Conservation (phyloP, 129 eudicot genomes). For the Smallanthus sonchifolius region DNA sequence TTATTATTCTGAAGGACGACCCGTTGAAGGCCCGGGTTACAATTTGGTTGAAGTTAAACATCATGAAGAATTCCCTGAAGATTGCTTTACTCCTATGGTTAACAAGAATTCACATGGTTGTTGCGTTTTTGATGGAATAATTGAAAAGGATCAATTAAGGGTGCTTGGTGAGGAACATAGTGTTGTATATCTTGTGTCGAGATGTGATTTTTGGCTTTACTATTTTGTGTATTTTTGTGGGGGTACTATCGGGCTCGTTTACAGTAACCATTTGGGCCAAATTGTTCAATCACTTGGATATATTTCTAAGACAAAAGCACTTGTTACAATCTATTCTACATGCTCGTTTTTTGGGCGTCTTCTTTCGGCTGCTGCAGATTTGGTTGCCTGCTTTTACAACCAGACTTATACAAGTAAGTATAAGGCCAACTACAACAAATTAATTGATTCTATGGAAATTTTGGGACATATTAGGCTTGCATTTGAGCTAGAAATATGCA, state of each 20-base stretch:
- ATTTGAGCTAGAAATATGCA: background rate
- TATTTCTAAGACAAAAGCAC: slow-evolving; percentile 25
- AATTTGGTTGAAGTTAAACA: slow-evolving; percentile 25
- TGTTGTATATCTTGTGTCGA: slow-evolving; percentile 26
- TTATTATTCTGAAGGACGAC: slow-evolving; percentile 14
- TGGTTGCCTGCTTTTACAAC: slow-evolving; percentile 28
- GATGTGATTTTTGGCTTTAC: slow-evolving; percentile 61
- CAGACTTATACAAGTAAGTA: slow-evolving; percentile 43
- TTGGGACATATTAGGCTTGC: background rate
- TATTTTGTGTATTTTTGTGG: slow-evolving; percentile 53
- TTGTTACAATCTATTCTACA: slow-evolving; percentile 56
- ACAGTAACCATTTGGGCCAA: slow-evolving; percentile 58
- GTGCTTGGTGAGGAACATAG: slow-evolving; percentile 57
- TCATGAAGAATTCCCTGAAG: slow-evolving; percentile 28
- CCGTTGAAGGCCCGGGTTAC: slow-evolving; percentile 34
- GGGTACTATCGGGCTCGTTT: slow-evolving; percentile 60
- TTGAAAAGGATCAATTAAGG: slow-evolving; percentile 26
- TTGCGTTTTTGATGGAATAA: background rate
- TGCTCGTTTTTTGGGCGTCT: slow-evolving; percentile 76
- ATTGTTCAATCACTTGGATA: slow-evolving; percentile 51
- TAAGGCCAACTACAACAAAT: background rate
- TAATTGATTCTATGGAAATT: background rate
- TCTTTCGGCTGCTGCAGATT: slow-evolving; percentile 62
- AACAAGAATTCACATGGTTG: background rate
- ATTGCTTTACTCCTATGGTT: background rate